Evolutionary conservation across 2,329 filamentous ascomycete genomes (phyloP), one percentile per base, ranked within the genome.

Genomic region (Ophiostoma fasciatum): DNA sequence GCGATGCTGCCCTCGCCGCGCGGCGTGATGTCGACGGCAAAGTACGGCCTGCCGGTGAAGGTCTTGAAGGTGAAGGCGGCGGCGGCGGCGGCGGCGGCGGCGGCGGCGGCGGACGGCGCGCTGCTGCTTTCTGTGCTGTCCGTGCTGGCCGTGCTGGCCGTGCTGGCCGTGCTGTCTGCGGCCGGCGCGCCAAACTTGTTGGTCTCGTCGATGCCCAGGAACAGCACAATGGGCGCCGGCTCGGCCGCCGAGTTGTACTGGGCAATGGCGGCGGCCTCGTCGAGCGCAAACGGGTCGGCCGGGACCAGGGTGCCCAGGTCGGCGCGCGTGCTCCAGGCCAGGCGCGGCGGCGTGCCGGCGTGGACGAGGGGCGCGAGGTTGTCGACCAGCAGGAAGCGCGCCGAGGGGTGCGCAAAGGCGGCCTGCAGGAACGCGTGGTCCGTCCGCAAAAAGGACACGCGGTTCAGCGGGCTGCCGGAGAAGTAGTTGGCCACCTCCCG

Each of bases 1-100:
- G 70, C 72, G 25, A 75, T 60, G 13, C 20, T 63, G 2, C 71
- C 77, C n/a, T n/a, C n/a, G n/a, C n/a, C n/a, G 43, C 68, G 73
- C 0, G 84, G 79, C 4, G 87, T 92, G 15, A 94, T 70, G 53
- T 96, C 90, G 11, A 98, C 56, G 2, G 87, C 88, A 52, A 96
- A 98, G 59, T 77, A 92, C 2, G 90, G 87, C 33, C 69, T 67
- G 4, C 88, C 90, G 23, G 64, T 70, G 53, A 93, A 92, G 32
- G 74, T 73, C 41, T 74, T 75, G 50, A 78, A 79, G 40, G 64
- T 51, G 35, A 80, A 69, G 1, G 61, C 68, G 11, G 41, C 31
- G 18, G 36, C 41, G 14, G 54, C 50, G 30, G 54, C 43, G 12
- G 33, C 42, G 11, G 22, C 30, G 7, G 40, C 34, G 6, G 41